Conservation (phyloP, 441 rosid species). For the Gossypium aridum region DNA sequence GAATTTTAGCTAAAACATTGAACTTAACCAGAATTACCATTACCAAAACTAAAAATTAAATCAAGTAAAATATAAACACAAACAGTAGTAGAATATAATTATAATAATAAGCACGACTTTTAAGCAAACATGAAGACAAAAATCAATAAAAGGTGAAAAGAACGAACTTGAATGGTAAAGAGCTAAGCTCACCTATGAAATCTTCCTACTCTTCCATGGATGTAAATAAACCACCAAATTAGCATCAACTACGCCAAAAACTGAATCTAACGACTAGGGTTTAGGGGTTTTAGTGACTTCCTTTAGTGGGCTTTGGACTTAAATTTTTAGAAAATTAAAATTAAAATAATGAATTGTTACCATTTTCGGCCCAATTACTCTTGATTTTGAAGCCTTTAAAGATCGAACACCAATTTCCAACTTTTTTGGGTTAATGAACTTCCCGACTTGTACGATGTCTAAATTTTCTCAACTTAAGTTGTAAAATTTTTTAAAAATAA, state of each 20-base stretch:
- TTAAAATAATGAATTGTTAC: not conserved
- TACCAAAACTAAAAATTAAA: too few species aligned
- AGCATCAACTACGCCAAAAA: constrained; percentile 36
- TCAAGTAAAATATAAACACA: not conserved
- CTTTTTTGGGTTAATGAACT: too few species aligned
- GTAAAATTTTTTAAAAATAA: too few species aligned
- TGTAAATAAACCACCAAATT: constrained; percentile 58
- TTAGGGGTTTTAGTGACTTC: not conserved
- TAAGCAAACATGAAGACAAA: not conserved
- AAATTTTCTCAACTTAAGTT: too few species aligned
- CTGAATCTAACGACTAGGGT: not conserved
- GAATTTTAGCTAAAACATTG: not conserved
- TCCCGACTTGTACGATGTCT: too few species aligned
- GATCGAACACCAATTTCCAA: too few species aligned
- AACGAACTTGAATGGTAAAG: constrained; percentile 65
- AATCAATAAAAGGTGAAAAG: not conserved
- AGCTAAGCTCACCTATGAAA: constrained; percentile 57
- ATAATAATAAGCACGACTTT: not conserved
- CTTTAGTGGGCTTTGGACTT: not conserved
- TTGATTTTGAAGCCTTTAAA: not conserved
- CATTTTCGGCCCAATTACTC: not conserved
- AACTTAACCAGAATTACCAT: not conserved
- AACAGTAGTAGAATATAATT: not conserved
- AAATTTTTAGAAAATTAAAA: not conserved
- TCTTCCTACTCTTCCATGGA: constrained; percentile 53